phyloP scores from a whole-genome alignment of 83 land plant species.

The Diphasiastrum complanatum region DNA sequence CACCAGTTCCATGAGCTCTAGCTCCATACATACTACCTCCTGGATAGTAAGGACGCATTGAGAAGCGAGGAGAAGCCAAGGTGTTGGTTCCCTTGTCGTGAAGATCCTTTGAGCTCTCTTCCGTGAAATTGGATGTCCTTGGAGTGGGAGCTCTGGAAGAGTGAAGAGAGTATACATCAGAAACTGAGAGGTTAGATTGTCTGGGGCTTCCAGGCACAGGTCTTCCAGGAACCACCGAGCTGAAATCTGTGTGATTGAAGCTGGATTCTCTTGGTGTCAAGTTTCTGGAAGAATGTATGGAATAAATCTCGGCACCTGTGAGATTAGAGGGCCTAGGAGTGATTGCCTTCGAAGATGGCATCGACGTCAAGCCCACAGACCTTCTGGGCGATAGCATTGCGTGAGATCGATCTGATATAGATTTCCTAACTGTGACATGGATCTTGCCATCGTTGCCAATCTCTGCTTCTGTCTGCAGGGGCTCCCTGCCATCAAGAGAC shows the following conservation, averaged over 20 bases:
- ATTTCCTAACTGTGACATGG: constrained; percentile 51
- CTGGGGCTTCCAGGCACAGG: constrained; percentile 6
- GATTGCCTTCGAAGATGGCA: constrained; percentile 34
- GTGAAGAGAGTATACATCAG: constrained; percentile 32
- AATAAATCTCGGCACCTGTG: constrained; percentile 63
- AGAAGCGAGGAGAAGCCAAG: constrained; percentile 13
- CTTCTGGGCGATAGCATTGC: constrained; percentile 18
- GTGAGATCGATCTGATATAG: constrained; percentile 39
- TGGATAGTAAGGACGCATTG: not conserved
- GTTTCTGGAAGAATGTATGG: constrained; percentile 40
- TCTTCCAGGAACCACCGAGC: constrained; percentile 15
- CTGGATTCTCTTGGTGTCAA: constrained; percentile 28
- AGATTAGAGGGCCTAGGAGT: constrained; percentile 57
- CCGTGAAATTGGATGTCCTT: constrained; percentile 29
- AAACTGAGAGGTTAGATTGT: constrained; percentile 28
- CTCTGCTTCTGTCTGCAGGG: constrained; percentile 43
- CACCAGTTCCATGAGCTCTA: not conserved
- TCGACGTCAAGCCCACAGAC: constrained; percentile 21
- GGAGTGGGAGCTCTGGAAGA: constrained; percentile 37
- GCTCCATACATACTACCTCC: not conserved
- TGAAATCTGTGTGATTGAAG: constrained; percentile 22
- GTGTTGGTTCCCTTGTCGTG: constrained; percentile 5
- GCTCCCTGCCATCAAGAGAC: constrained; percentile 59
- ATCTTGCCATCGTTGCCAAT: constrained; percentile 46
- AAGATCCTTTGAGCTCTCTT: constrained; percentile 22